Base-by-base conservation (phyloP, 306 rosid species). In the Citrullus amarus region DNA sequence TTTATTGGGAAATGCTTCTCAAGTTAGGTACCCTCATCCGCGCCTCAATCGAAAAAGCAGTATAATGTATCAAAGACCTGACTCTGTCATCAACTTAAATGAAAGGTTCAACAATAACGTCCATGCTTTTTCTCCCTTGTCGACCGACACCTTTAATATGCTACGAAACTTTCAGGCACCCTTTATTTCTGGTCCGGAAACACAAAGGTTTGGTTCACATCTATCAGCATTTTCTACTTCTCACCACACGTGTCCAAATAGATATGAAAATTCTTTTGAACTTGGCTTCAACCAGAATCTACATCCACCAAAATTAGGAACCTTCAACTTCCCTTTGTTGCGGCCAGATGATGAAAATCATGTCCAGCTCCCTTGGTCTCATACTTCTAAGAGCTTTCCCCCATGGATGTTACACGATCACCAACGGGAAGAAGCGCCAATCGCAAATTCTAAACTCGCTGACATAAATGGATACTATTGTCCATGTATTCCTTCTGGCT, bases 301-400 rank as follows among this genome's bases (percentile, higher is more conserved):
- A 39, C 89, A 89, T 53, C 87, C 80, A 48, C 50, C 85, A 43
- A 86, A 89, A 76, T 81, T 89, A 58, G 82, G 87, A 76, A 58
- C 68, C 8, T 84, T 86, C 4, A 90, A 82, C 60, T 91, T 91
- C 80, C 96, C 97, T 79, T 91, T 91, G 86, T 79, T 89, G 83
- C 86, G 84, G 81, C 89, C 90, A 12, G 85, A 83, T 78, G 80
- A 77, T 76, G 79, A 86, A 80, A 93, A 84, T 50, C 83, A 82
- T 63, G 84, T 84, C 60, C 87, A 83, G 68, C 66, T 89, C 55
- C 54, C 91, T 73, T 86, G 92, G 89, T 83, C 80, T 81, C 85
- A 87, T 79, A 85, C 84, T 79, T 80, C 82, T 36, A 77, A 83
- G 78, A 81, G 81, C 75, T 80, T 80, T 58, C 90, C 96, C 17